Evolutionary conservation across 2,329 filamentous ascomycete species (phyloP), one percentile per base, ranked within the genome.

Genomic region (Fusarium sp.): DNA sequence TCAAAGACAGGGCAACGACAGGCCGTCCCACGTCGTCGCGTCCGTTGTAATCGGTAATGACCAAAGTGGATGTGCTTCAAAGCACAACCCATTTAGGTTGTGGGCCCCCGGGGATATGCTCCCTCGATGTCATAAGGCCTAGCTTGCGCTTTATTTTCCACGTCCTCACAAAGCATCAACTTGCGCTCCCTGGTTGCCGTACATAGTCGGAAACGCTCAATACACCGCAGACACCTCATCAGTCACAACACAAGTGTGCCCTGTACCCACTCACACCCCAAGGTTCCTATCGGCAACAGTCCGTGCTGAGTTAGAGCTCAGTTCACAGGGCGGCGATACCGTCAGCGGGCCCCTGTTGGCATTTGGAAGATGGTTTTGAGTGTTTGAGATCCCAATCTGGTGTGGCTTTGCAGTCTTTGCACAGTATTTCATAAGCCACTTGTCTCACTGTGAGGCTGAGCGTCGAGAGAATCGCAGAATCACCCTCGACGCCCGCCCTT

Each of bases 261-360:
- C 6, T 38, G 24, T 26, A 15, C n/a, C 48, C 39, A 54, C 39
- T 58, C 5, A 31, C 6, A 36, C 38, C 7, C 5, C 39, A 20
- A 34, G 31, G 14, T 18, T 8, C 22, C 10, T 24, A 18, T 43
- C 48, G 17, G 28, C 39, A 33, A 24, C 38, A 17, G n/a, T 13
- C 38, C 22, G 49, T 36, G 52, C 31, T 36, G 48, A 22, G 31
- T 5, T n/a, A 36, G 31, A 55, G 48, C 55, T 55, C 49, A 58
- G 26, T 55, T 55, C 42, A 17, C 34, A 39, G 55, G 49, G 24
- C 55, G 49, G 55, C 31, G 22, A 51, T 31, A 20, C 54, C 36
- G 45, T 42, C 10, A 10, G n/a, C 17, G 24, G 18, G 28, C 36
- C 31, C 42, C 26, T 46, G 13, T 17, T 24, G 28, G 34, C 20